Base-by-base conservation (phyloP, 2,329 filamentous ascomycete genomes). In the Sporothrix globosa region DNA sequence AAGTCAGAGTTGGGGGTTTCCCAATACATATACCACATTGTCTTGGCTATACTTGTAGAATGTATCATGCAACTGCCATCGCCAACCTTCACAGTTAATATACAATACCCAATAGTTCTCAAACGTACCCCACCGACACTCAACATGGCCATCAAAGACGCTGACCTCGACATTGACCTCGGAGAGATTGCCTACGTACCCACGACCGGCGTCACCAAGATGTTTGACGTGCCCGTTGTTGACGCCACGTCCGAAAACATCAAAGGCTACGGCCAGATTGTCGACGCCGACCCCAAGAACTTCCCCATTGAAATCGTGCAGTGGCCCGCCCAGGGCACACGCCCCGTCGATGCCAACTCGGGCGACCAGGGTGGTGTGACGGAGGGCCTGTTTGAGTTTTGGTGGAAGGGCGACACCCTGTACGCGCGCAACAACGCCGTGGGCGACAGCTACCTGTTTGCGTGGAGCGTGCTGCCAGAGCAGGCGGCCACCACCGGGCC, bases 391-490 rank as follows among this genome's bases (percentile, higher is more conserved):
- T 66, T 66, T 21, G 61, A 66, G 24, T 66, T 66, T 19, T 66
- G 61, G 61, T 66, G 61, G 61, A 66, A 66, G 27, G 61, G 61
- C 17, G 61, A 66, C 24, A 66, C 61, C 3, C 48, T 66, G 24
- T 66, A 66, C 46, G 61, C 61, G 2, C 61, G 61, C 17, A 66
- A 66, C 48, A 66, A 66, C 46, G 61, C 61, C 9, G 61, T 66
- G 4, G 61, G 61, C 17, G 61, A 66, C 61, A 66, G 48, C 48
- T 66, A 66, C 44, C 17, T 66, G 4, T 66, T 66, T 52, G 61
- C 61, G 10, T 66, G 61, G 61, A 66, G 61, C 27, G 24, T n/a
- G 14, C 27, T 66, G 14, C 44, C 61, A 0, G 61, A 66, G 11
- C 11, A 66, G 46, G 61, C 61, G 19, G 56, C 34, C 27, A 21